Base-by-base conservation (phyloP, 345 rosid species). In the Populus alba region DNA sequence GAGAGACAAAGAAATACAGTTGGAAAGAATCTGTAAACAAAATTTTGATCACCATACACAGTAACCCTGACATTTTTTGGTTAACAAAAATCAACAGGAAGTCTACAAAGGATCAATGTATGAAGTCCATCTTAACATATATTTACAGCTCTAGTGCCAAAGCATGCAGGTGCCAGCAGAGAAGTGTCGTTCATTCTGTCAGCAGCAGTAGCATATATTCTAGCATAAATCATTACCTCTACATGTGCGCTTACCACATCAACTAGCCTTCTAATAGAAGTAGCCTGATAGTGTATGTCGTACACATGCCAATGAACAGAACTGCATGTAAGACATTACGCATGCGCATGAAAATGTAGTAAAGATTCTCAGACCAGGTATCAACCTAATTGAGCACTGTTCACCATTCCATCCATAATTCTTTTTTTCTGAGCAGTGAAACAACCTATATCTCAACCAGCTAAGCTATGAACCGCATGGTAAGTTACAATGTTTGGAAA, bases 281-380 rank as follows among this genome's bases (percentile, higher is more conserved):
- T 27, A 38, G 33, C 16, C 33, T 25, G 25, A 59, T 59, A n/a
- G 22, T 12, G 15, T 62, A 70, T 13, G 49, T 25, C 22, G 12
- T 62, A 35, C 29, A 67, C 70, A 70, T 33, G 18, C 22, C 57
- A 74, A 70, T 41, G 70, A 80, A 39, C 63, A 15, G 39, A 78
- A 68, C 68, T 74, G 81, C 82, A 75, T 31, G 74, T 17, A 79
- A 78, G 18, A 70, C 20, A 20, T 18, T 6, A 75, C 76, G 20
- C 5, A 15, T 62, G 70, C 78, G 11, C 5, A 15, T 62, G 70
- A 35, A 70, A n/a, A 59, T 59, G 66, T 18, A 33, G 27, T 70
- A 43, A 81, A 43, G 59, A 81, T 37, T 80, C 68, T 66, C 66
- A 79, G 41, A 70, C 47, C 81, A 75, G 78, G 73, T 66, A 61